A percentile compares a stretch with the other conserved stretches of the same genome.
Evolutionary conservation across 1,284 basidiomycete species (phyloP).

Genomic region (Boletus hoseneyae): DNA sequence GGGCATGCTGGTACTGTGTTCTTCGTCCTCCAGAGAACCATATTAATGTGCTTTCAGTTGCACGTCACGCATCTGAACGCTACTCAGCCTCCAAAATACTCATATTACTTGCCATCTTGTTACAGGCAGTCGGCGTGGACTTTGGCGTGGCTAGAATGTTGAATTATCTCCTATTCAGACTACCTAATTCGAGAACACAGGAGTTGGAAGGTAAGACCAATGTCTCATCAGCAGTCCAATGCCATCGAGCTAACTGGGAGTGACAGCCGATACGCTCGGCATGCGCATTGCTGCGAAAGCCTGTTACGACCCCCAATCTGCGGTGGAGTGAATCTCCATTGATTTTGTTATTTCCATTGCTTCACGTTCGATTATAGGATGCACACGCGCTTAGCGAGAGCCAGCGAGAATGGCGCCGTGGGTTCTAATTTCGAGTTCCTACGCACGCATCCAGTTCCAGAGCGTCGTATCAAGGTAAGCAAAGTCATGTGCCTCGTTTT

Average conservation of each 20-base stretch:
- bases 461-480: slow-evolving; percentile 65
- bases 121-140: slow-evolving; percentile 58
- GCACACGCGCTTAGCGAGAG: slow-evolving; percentile 58
- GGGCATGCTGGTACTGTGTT: slow-evolving; percentile 68
- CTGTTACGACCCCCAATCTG: slow-evolving; percentile 77
- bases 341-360: neutral
- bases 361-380: slow-evolving; percentile 44
- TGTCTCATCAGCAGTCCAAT: neutral
- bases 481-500: neutral
- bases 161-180: slow-evolving; percentile 58
- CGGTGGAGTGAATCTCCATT: slow-evolving; percentile 54
- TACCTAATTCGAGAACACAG: slow-evolving; percentile 82
- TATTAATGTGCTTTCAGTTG: slow-evolving; percentile 40
- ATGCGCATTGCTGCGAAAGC: slow-evolving; percentile 70
- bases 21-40: neutral
- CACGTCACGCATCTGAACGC: slow-evolving; percentile 73
- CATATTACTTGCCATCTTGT: slow-evolving; percentile 45
- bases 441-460: slow-evolving; percentile 74
- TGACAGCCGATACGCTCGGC: slow-evolving; percentile 73
- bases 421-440: slow-evolving; percentile 47
- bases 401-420: slow-evolving; percentile 42
- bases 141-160: slow-evolving; percentile 42
- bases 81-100: slow-evolving; percentile 59
- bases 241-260: slow-evolving; percentile 4
- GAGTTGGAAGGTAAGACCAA: slow-evolving; percentile 72